Percentiles rank a stretch among this genome's conserved stretches.
phyloP scores from a whole-genome alignment of 352 stramenopile species.

The Pythium periplocum region DNA sequence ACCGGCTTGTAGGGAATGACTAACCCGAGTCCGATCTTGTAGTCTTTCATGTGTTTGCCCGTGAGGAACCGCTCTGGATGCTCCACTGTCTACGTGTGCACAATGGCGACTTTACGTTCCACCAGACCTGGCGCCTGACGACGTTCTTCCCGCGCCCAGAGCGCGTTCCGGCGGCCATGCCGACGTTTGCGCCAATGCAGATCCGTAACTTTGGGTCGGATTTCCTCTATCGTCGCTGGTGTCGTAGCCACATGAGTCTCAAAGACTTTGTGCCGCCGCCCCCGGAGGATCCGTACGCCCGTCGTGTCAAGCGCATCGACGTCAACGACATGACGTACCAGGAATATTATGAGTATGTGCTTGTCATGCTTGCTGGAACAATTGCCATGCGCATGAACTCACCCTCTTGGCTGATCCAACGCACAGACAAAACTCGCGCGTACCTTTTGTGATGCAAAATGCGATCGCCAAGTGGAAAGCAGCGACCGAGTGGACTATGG shows the following conservation, averaged over 20 bases:
- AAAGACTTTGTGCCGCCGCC: conserved; percentile 44
- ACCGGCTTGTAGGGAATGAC: too few relatives aligned
- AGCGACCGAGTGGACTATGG: conserved; percentile 66
- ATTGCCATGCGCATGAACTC: too few relatives aligned
- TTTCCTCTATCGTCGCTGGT: conserved; percentile 86
- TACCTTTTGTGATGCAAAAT: conserved; percentile 72
- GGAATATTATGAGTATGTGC: conserved; percentile 64
- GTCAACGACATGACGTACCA: conserved; percentile 52
- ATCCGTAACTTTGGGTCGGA: conserved; percentile 60
- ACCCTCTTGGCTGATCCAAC: conserved; percentile 2
- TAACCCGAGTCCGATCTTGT: neutral
- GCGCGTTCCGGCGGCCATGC: conserved; percentile 13
- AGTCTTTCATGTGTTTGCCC: conserved; percentile 80
- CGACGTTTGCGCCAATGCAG: conserved; percentile 18
- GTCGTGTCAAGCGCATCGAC: conserved; percentile 49
- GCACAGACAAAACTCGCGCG: conserved; percentile 50
- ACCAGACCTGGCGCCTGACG: conserved; percentile 67
- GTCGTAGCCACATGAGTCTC: conserved; percentile 71
- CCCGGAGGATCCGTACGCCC: conserved; percentile 36
- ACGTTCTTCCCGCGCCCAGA: conserved; percentile 63
- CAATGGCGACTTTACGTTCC: conserved; percentile 59
- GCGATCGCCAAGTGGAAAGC: conserved; percentile 71
- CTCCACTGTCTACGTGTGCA: conserved; percentile 67
- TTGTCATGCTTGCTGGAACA: neutral
- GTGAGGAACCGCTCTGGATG: conserved; percentile 83